These are phyloP conservation scores for Barnettozyma siamensis DNA, from an alignment of 805 yeast species.

Conservation along the genomic window DNA sequence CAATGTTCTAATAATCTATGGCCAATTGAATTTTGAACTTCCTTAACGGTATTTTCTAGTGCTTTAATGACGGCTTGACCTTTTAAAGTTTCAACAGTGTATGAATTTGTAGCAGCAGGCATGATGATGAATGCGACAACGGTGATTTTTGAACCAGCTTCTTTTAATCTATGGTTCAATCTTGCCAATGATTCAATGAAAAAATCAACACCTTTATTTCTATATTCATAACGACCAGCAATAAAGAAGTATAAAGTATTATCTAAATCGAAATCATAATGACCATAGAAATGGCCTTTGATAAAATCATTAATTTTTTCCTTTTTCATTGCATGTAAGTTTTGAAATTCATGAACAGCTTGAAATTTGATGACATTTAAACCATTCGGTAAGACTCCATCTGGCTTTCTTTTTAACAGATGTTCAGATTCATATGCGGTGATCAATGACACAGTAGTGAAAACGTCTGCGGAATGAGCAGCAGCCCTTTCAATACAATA, in stretches of 20 bases:
- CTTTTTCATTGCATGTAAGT: conserved; percentile 86
- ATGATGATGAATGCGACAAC: conserved; percentile 96
- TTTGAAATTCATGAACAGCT: conserved; percentile 97
- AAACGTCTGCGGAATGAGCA: conserved; percentile 92
- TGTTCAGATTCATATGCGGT: conserved; percentile 97
- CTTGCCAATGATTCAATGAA: conserved; percentile 90
- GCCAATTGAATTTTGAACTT: conserved; percentile 82
- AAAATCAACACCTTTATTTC: conserved; percentile 96
- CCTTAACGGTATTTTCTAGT: conserved; percentile 80
- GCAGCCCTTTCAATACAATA: conserved; percentile 97
- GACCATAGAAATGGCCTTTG: conserved; percentile 96
- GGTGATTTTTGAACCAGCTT: conserved; percentile 77
- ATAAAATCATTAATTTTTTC: conserved; percentile 91
- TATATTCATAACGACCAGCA: conserved; percentile 94
- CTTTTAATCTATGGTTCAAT: conserved; percentile 80
- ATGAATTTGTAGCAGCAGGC: conserved; percentile 94
- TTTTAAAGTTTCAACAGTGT: conserved; percentile 90
- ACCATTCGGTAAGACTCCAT: conserved; percentile 96
- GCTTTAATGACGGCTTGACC: conserved; percentile 96
- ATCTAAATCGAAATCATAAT: conserved; percentile 89
- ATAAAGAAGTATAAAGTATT: conserved; percentile 92
- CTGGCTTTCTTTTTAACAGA: conserved; percentile 90
- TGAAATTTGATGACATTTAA: conserved; percentile 92
- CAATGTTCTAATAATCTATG: conserved; percentile 87
- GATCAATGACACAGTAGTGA: conserved; percentile 94